Percentiles rank a stretch among this genome's conserved stretches.
Evolutionary conservation across 768 basidiomycete species (phyloP).

Genomic region (Tulasnella sp.): DNA sequence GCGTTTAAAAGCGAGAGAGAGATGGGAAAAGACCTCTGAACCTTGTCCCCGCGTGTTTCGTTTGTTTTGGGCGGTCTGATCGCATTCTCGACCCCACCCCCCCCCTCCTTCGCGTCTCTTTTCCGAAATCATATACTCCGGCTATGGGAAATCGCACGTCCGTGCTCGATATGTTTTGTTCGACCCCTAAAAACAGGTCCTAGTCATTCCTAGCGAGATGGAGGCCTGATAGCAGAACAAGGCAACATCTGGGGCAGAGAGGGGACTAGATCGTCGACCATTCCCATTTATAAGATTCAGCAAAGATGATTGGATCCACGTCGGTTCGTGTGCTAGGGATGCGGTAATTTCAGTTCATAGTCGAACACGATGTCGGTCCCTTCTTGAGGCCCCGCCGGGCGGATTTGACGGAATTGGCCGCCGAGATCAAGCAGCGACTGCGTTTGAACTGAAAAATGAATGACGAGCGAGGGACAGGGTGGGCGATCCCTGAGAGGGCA

Average conservation of each 20-base stretch:
- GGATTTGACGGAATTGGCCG: background rate
- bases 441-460: background rate
- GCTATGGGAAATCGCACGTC: background rate
- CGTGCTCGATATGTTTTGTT: background rate
- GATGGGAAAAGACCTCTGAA: background rate
- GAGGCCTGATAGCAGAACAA: background rate
- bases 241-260: background rate
- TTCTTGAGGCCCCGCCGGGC: background rate
- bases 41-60: constrained; percentile 8
- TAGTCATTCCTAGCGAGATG: background rate
- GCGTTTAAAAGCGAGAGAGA: background rate
- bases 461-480: background rate
- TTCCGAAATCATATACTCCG: background rate
- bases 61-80: background rate
- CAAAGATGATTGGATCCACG: background rate
- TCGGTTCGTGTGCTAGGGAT: background rate
- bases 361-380: background rate
- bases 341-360: background rate
- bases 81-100: background rate
- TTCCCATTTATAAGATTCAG: constrained; percentile 5
- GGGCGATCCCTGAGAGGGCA: background rate
- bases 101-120: background rate
- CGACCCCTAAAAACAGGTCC: background rate
- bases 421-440: background rate
- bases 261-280: background rate